Base-by-base conservation (phyloP, 495 filamentous ascomycete genomes). In the Gamarada debralockiae region DNA sequence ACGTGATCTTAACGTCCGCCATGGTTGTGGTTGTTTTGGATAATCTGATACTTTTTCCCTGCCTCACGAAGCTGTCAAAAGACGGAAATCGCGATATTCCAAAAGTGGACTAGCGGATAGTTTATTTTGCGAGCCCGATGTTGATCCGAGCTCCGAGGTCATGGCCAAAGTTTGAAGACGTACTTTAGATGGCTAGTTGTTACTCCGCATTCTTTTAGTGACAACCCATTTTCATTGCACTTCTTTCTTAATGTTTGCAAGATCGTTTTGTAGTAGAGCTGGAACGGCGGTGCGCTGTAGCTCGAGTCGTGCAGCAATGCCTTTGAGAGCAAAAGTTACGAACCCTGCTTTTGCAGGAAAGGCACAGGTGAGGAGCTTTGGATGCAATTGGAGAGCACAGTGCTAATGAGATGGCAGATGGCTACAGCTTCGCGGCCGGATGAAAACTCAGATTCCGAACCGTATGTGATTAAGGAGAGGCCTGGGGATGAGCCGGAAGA, bases 251-350 rank as follows among this genome's bases (percentile, higher is more conserved):
- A 64, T 64, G 61, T 61, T 64, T 41, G 49, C 58, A 41, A 60
- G 49, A 33, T 56, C 55, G 15, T 51, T 63, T 29, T 56, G 27
- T 43, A 22, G 52, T 38, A 58, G 55, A 58, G 57, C 55, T 36
- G 52, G 51, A 14, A 36, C 52, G 34, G 58, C 53, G 27, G 48
- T 33, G 27, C 38, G 58, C 39, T 56, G 56, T 42, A 56, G 42
- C 41, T 50, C 44, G 29, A 52, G 9, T 43, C 13, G 38, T 39
- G 25, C 72, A 59, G 74, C 68, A 45, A 96, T 97, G 92, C 92
- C 92, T 67, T 75, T 97, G 55, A 83, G 83, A 76, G 90, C 92
- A 47, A 95, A 90, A 67, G 78, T 96, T 55, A 72, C 78, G 56
- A 78, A 82, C 67, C 78, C 83, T 48, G 71, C 73, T 61, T 78